Evolutionary conservation across 371 early-diverging fungal genomes (phyloP), one percentile per base, ranked within the genome.

Genomic region (Mucor sp.): DNA sequence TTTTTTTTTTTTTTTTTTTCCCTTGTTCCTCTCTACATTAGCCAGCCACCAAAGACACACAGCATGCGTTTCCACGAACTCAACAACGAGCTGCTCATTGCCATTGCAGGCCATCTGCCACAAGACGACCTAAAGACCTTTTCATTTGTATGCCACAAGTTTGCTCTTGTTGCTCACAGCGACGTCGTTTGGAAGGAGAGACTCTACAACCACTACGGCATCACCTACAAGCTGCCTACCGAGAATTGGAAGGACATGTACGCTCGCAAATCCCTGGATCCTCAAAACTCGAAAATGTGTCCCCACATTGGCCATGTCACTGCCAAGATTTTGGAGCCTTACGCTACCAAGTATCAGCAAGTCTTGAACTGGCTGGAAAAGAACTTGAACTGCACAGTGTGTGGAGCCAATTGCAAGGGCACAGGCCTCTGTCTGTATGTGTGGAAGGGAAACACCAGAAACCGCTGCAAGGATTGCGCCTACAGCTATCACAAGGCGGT

Each of bases 381-480:
- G 37, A 79, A 75, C 30, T 65, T 77, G 37, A 82, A 82, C 41
- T 82, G 82, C 62, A 58, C 63, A 11, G 76, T 69, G 6, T 82
- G 82, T 60, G 72, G 70, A 6, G 60, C 69, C 15, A 75, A 75
- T 39, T 74, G 75, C 33, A 60, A 73, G 23, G 80, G 78, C 61
- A 48, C 56, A 35, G 73, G 71, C 0, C 48, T 68, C 37, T 73
- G 74, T 59, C 65, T 75, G 12, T 75, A 75, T 60, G 63, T 83
- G 12, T 80, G 77, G 74, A 69, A 80, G 50, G 76, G 76, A 28
- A 78, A 80, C 44, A 71, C 68, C 8, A 77, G 83, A 60, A 65
- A 77, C 21, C 72, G 82, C 77, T 83, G 83, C 60, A 70, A 75
- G 27, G 83, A 83, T 37, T 83, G 83, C 59, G 74, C 79, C 4